Base-by-base conservation (phyloP, 495 filamentous ascomycete species). In the Aspergillus haitiensis region DNA sequence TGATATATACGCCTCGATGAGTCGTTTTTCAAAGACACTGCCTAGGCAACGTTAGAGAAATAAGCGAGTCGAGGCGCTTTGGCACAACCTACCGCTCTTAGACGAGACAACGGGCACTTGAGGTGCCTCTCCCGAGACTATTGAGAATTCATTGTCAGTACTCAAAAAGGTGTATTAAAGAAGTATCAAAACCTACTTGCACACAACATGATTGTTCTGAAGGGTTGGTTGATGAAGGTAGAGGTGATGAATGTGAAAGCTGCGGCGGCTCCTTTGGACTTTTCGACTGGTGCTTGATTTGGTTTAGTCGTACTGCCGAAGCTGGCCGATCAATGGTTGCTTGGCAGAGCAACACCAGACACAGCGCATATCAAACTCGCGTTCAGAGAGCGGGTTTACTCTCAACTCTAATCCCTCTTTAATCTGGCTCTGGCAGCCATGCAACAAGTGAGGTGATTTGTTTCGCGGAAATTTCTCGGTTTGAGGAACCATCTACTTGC, bases 111-210 rank as follows among this genome's bases (percentile, higher is more conserved):
- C 95, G 54, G 94, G 95, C 75, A 88, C 86, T 76, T 96, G 88
- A 51, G 94, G 95, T 75, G 92, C 88, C 84, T 98, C 95, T 76
- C 94, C 94, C 47, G 94, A 99, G 70, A 99, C 93, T 97, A 68
- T 50, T 58, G 46, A 40, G 37, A 52, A 56, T 67, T 54, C 58
- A 55, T 63, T 39, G 56, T 74, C 53, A 76, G 68, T 60, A 56
- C 16, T 58, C 15, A 36, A 45, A 12, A 34, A 3, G 27, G 3
- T 7, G 10, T 18, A 58, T 32, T 16, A 35, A 8, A 40, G 18
- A 18, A 44, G 13, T 35, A 21, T 15, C 7, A 56, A 47, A 58
- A 79, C 84, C 76, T 73, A 91, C 88, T 88, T 82, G 87, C 87
- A 76, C 88, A 92, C 71, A 91, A 76, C 88, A 92, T 78, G 64